phyloP scores from a whole-genome alignment of 306 rosid species.

The Comarum palustre region DNA sequence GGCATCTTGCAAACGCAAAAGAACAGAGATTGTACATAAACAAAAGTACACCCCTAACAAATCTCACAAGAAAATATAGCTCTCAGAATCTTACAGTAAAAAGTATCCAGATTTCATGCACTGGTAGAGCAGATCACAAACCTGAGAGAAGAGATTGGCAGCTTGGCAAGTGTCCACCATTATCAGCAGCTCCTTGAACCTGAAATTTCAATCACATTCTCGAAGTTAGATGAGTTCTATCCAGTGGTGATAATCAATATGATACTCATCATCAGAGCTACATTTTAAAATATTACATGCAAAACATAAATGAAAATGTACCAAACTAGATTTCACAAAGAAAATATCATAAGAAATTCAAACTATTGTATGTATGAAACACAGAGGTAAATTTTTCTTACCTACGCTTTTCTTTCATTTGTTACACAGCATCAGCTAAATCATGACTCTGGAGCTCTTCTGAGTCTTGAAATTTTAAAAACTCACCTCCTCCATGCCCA shows the following conservation, averaged over 20 bases:
- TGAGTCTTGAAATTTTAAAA: constrained; percentile 92
- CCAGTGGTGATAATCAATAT: background rate
- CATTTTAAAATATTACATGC: background rate
- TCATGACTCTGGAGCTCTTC: constrained; percentile 99
- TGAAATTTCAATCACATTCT: constrained; percentile 29
- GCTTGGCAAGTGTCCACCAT: constrained; percentile 99
- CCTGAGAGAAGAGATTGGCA: constrained; percentile 93
- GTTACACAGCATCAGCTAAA: constrained; percentile 95
- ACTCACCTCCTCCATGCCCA: constrained; percentile 97
- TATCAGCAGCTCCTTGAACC: constrained; percentile 97
- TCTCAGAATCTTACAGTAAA: background rate
- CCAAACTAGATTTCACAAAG: background rate
- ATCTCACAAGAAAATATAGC: background rate
- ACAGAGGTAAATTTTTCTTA: constrained; percentile 25
- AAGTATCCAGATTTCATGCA: background rate
- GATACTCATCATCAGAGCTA: constrained; percentile 14
- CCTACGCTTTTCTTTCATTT: constrained; percentile 96
- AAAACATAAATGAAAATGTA: background rate
- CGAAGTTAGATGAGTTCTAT: constrained; percentile 26
- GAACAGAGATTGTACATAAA: background rate
- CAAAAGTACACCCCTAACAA: background rate
- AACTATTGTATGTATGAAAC: background rate
- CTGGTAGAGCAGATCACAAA: constrained; percentile 27
- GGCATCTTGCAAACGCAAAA: background rate
- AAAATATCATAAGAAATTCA: background rate